Evolutionary conservation across 176 grass and related monocot species (phyloP).

Genomic region (Oryza meyeriana): DNA sequence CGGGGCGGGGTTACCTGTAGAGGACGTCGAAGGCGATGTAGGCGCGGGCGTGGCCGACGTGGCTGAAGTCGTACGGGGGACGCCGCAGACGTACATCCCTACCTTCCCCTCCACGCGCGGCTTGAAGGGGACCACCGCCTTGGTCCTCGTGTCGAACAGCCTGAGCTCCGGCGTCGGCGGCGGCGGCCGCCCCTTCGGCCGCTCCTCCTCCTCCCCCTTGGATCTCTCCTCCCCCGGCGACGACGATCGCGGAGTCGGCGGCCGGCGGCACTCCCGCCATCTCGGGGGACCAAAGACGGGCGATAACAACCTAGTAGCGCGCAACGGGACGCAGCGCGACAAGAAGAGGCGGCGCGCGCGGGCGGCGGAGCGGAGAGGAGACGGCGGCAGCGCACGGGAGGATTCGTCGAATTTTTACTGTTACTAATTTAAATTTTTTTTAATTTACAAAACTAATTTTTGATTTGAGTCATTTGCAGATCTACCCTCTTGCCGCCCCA

Average conservation of each 20-base stretch:
- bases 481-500: too few species aligned
- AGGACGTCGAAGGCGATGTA: conserved; percentile 84
- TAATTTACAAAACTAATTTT: too few species aligned
- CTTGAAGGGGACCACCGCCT: conserved; percentile 64
- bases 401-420: too few species aligned
- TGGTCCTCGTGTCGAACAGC: conserved; percentile 73
- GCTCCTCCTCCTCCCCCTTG: neutral
- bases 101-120: conserved; percentile 73
- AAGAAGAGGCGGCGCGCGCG: neutral
- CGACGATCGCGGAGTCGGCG: too few species aligned
- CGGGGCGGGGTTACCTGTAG: conserved; percentile 36
- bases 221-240: too few species aligned
- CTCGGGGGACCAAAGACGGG: neutral
- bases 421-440: too few species aligned
- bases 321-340: neutral
- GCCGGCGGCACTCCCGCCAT: neutral
- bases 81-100: conserved; percentile 74
- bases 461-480: too few species aligned
- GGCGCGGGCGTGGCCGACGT: conserved; percentile 74
- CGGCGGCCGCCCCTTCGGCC: neutral
- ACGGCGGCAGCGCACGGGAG: neutral
- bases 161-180: conserved; percentile 17
- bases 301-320: neutral
- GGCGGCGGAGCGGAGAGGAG: neutral
- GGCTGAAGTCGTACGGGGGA: conserved; percentile 80